phyloP scores from a whole-genome alignment of 345 rosid genomes.

The Physaria fendleri region DNA sequence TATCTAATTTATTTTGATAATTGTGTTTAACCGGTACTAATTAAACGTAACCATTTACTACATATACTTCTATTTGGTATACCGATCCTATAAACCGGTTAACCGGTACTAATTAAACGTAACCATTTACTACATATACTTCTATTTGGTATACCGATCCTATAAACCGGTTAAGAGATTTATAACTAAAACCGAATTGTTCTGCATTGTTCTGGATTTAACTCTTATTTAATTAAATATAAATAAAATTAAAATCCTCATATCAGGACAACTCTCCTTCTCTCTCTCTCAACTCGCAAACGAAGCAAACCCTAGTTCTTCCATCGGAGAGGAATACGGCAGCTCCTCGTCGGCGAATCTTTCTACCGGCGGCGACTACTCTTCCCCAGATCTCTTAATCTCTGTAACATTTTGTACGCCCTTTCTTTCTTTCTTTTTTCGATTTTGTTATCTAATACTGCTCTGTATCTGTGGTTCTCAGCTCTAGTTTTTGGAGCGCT shows the following conservation, averaged over 20 bases:
- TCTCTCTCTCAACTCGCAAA: conserved; percentile 18
- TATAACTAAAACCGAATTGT: background rate
- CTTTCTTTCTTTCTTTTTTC: conserved; percentile 7
- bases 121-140: too few relatives aligned
- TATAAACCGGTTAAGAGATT: background rate
- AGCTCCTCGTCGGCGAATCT: conserved; percentile 19
- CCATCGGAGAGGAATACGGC: conserved; percentile 23
- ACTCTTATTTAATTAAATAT: background rate
- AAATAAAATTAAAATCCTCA: conserved; percentile 9
- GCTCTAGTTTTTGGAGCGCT: background rate
- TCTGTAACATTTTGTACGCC: conserved; percentile 1
- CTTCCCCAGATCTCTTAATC: conserved; percentile 4
- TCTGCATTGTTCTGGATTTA: background rate
- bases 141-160: background rate
- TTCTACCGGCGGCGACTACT: background rate
- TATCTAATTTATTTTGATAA: too few relatives aligned
- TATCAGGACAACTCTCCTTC: background rate
- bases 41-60: too few relatives aligned
- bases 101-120: too few relatives aligned
- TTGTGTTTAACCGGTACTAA: too few relatives aligned
- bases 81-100: background rate
- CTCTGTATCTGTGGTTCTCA: background rate
- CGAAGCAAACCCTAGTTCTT: conserved; percentile 30
- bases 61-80: too few relatives aligned
- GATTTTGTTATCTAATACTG: background rate